Conservation (phyloP, 2,329 filamentous ascomycete genomes). For the Parastagonospora avenae region DNA sequence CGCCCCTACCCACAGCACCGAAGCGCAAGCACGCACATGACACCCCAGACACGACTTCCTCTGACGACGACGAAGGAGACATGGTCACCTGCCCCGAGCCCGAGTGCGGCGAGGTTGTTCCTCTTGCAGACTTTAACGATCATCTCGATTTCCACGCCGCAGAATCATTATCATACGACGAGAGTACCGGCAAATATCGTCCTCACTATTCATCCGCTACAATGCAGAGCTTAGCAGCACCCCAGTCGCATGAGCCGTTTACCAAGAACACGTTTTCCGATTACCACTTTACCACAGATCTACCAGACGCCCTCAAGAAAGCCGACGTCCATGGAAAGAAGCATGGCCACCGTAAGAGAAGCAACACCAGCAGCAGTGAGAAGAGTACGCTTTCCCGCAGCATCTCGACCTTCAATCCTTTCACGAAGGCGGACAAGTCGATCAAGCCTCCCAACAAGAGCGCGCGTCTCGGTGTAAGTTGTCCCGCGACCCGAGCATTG, state of each 20-base stretch:
- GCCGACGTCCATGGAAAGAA: slow-evolving; percentile 27
- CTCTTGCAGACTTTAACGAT: slow-evolving; percentile 51
- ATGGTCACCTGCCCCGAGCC: slow-evolving; percentile 48
- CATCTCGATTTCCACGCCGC: slow-evolving; percentile 53
- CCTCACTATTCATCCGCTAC: slow-evolving; percentile 36
- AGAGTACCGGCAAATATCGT: slow-evolving; percentile 41
- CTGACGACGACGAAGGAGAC: slow-evolving; percentile 35
- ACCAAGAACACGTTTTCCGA: slow-evolving; percentile 32
- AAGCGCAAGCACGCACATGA: slow-evolving; percentile 14
- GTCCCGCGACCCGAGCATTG: neutral
- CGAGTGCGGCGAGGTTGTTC: slow-evolving; percentile 51
- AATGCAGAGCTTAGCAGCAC: slow-evolving; percentile 32
- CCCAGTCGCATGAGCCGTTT: slow-evolving; percentile 9
- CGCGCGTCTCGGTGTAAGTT: slow-evolving; percentile 43
- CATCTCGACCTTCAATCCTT: slow-evolving; percentile 42
- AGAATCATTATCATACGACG: slow-evolving; percentile 47
- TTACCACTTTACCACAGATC: slow-evolving; percentile 23
- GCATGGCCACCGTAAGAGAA: slow-evolving; percentile 27
- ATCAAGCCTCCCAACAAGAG: slow-evolving; percentile 37
- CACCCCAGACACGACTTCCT: slow-evolving; percentile 31
- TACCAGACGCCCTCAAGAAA: slow-evolving; percentile 21
- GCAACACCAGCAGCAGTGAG: slow-evolving; percentile 35
- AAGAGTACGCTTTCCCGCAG: slow-evolving; percentile 44
- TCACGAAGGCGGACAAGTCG: slow-evolving; percentile 31
- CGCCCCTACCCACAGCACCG: slow-evolving; percentile 27